phyloP scores from a whole-genome alignment of 768 basidiomycete species.

The Suillus discolor region DNA sequence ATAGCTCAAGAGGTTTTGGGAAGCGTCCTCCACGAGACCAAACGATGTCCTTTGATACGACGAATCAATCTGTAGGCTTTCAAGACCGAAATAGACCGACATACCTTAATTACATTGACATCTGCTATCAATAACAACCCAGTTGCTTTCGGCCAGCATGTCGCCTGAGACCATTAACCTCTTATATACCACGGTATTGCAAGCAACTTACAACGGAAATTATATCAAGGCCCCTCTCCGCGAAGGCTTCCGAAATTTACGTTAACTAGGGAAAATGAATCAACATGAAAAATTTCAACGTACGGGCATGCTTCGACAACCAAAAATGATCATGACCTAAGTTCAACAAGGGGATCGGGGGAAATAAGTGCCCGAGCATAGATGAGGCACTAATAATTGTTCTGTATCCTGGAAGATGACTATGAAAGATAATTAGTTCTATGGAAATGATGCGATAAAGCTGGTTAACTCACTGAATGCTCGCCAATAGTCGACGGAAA shows the following conservation, averaged over 20 bases:
- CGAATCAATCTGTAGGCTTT: background rate
- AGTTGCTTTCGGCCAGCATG: slow-evolving; percentile 14
- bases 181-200: too few species aligned
- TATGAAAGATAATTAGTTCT: background rate
- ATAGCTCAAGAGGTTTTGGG: slow-evolving; percentile 55
- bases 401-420: slow-evolving; percentile 12
- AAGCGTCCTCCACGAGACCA: slow-evolving; percentile 36
- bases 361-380: slow-evolving; percentile 3
- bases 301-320: slow-evolving; percentile 11
- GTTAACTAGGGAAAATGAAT: background rate
- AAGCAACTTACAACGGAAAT: slow-evolving; percentile 35
- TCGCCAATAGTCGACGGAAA: slow-evolving; percentile 7
- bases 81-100: background rate
- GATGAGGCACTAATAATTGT: slow-evolving; percentile 5
- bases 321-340: slow-evolving; percentile 13
- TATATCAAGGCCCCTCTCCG: slow-evolving; percentile 38
- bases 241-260: slow-evolving; percentile 27
- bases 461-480: slow-evolving; percentile 7
- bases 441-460: background rate
- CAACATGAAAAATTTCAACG: background rate
- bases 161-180: slow-evolving; percentile 6
- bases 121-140: slow-evolving; percentile 33
- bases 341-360: slow-evolving; percentile 1
- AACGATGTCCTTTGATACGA: slow-evolving; percentile 22
- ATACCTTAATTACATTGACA: slow-evolving; percentile 42